Evolutionary conservation across 2,329 filamentous ascomycete genomes (phyloP).

Genomic region (Ophiostoma ulmi): DNA sequence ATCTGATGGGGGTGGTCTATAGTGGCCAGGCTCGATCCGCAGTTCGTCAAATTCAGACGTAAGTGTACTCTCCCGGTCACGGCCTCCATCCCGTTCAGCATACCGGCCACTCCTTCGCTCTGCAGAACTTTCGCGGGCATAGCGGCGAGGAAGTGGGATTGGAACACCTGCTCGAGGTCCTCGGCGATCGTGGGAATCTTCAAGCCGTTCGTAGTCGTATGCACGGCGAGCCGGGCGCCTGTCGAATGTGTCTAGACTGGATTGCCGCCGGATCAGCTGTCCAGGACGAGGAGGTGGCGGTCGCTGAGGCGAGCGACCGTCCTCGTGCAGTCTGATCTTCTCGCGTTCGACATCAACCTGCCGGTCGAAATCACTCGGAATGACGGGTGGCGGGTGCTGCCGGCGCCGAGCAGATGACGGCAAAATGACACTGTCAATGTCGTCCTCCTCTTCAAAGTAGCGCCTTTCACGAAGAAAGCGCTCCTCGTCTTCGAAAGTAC

Average conservation of each 20-base stretch:
- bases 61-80: background rate
- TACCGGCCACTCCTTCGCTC: conserved; percentile 16
- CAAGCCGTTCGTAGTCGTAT: conserved; percentile 20
- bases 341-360: conserved; percentile 32
- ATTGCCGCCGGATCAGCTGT: conserved; percentile 72
- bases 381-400: conserved; percentile 28
- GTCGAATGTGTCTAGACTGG: conserved; percentile 86
- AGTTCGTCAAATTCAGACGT: conserved; percentile 29
- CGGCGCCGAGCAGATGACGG: conserved; percentile 31
- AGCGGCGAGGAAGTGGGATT: background rate
- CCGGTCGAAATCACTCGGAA: conserved; percentile 43
- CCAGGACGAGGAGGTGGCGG: conserved; percentile 55
- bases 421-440: conserved; percentile 19
- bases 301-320: background rate
- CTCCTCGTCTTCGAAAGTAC: conserved; percentile 45
- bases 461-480: conserved; percentile 43
- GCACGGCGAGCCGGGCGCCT: conserved; percentile 50
- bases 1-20: background rate
- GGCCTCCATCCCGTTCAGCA: conserved; percentile 11
- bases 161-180: conserved; percentile 28
- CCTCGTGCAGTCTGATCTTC: background rate
- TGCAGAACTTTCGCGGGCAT: conserved; percentile 15
- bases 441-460: conserved; percentile 50
- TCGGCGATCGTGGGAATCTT: conserved; percentile 37
- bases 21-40: conserved; percentile 45